Base-by-base conservation (phyloP, 139 green algal genomes). In the Klebsormidium nitens region DNA sequence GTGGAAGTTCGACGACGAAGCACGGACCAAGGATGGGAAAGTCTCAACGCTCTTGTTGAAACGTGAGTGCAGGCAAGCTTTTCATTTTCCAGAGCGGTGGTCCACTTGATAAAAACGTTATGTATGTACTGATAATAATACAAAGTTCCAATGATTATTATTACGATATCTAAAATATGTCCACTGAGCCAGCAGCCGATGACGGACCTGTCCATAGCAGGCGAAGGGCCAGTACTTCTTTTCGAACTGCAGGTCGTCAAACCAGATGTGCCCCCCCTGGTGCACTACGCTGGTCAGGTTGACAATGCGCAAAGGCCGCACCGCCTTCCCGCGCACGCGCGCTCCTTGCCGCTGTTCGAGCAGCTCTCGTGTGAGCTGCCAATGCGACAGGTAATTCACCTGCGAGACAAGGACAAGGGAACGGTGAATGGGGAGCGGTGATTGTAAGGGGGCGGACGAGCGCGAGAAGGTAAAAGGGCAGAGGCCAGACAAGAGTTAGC, bases 221-320 rank as follows among this genome's bases (percentile, higher is more conserved):
- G 55, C 4, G 36, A 74, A 72, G 6, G 66, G 32, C 6, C 40
- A 55, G 34, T 74, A 74, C 5, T 72, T 72, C 14, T 11, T 32
- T n/a, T 38, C 2, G 31, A 74, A 74, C 35, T 74, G 72, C 4
- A 74, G 3, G 42, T 74, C 66, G 8, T 67, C 55, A 48, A 72
- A 74, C 3, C 36, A 5, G 4, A 74, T 65, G 31, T 58, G 55
- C 5, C 66, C 66, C 29, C 56, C 66, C 72, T 72, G 19, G 29
- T 74, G 66, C 3, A 55, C 72, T 32, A 69, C 58, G n/a, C 55
- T 72, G 6, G 55, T 74, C 66, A 74, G 48, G 72, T 74, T 74
- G 31, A 74, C 58, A 17, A 74, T 31, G 3, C 66, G 66, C 6
- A 74, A 19, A 23, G 23, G 19, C 46, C 46, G 23, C 46, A 19